phyloP scores from a whole-genome alignment of 2,329 filamentous ascomycete genomes.

The Byssoonygena ceratinophila region DNA sequence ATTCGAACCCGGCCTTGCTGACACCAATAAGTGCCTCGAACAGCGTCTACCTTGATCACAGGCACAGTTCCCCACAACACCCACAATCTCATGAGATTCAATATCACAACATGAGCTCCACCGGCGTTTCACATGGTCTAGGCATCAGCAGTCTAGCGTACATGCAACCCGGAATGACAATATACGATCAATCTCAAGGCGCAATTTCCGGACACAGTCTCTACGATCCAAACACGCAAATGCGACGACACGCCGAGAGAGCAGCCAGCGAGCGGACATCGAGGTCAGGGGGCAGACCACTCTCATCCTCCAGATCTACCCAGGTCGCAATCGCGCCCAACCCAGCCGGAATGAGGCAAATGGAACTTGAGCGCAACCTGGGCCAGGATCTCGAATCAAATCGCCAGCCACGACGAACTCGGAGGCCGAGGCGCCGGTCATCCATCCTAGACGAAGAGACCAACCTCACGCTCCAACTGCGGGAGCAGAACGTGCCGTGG shows the following conservation, averaged over 20 bases:
- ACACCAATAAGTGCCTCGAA: constrained; percentile 34
- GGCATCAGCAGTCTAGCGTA: constrained; percentile 29
- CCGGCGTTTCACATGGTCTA: constrained; percentile 27
- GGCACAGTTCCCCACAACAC: constrained; percentile 28
- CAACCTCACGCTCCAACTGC: constrained; percentile 30
- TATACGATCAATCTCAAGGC: constrained; percentile 18
- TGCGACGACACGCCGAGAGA: constrained; percentile 19
- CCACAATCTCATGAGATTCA: constrained; percentile 31
- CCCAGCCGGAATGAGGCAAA: constrained; percentile 30
- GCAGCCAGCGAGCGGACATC: constrained; percentile 16
- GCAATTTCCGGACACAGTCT: constrained; percentile 1
- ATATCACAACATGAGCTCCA: constrained; percentile 25
- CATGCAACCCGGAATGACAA: constrained; percentile 22
- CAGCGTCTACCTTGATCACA: constrained; percentile 24
- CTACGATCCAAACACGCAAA: constrained; percentile 4
- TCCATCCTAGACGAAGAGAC: constrained; percentile 34
- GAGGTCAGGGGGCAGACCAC: constrained; percentile 19
- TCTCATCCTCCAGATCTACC: constrained; percentile 19
- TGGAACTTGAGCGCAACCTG: constrained; percentile 29
- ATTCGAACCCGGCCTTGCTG: constrained; percentile 24
- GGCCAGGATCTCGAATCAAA: constrained; percentile 21
- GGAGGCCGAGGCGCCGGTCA: constrained; percentile 16
- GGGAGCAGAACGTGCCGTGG: constrained; percentile 31
- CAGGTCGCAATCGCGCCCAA: constrained; percentile 33
- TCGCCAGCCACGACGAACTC: constrained; percentile 17